Conservation (phyloP, 805 yeast genomes). For the Cyberlindnera mycetangii region DNA sequence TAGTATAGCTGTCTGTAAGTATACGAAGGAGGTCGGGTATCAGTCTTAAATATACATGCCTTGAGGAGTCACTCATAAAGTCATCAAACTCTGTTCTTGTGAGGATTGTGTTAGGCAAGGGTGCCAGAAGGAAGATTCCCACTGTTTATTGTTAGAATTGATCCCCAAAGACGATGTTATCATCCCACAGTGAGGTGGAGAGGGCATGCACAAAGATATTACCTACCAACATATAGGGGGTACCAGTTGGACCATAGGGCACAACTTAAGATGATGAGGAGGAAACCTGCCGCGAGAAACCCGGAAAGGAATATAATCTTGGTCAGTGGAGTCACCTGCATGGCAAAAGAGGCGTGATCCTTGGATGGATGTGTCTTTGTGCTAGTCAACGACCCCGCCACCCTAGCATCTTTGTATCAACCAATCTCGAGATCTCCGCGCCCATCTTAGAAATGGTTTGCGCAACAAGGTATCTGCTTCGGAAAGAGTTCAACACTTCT, state of each 20-base stretch:
- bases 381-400: too few species aligned
- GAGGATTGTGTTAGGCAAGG: constrained; percentile 65
- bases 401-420: neutral
- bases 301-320: constrained; percentile 74
- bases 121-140: constrained; percentile 65
- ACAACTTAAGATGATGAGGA: constrained; percentile 83
- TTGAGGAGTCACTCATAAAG: constrained; percentile 56
- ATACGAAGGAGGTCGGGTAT: neutral
- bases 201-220: too few species aligned
- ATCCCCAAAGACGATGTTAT: neutral
- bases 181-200: too few species aligned
- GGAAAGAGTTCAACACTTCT: too few species aligned
- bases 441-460: neutral
- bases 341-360: neutral
- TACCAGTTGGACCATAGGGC: constrained; percentile 89
- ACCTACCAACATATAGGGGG: constrained; percentile 70
- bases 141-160: constrained; percentile 10
- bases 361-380: neutral
- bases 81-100: constrained; percentile 46
- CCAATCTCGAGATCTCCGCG: neutral
- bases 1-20: constrained; percentile 18
- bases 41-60: constrained; percentile 29
- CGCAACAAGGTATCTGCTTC: neutral
- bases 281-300: constrained; percentile 84
- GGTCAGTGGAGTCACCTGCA: constrained; percentile 56